phyloP scores from a whole-genome alignment of 73 alveolate genomes.

The Symbiodinium pilosum region DNA sequence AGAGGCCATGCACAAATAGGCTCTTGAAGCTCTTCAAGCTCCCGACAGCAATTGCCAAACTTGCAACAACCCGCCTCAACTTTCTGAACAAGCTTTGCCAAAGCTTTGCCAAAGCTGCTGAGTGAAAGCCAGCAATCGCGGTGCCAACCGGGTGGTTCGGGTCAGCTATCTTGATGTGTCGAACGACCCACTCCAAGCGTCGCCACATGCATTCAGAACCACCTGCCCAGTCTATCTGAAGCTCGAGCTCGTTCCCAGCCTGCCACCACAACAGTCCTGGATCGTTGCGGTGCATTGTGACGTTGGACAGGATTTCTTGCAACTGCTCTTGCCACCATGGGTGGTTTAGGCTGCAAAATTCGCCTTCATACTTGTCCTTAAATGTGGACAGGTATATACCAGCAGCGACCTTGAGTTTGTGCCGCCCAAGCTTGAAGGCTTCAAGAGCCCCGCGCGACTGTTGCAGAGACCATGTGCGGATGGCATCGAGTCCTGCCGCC shows the following conservation, averaged over 20 bases:
- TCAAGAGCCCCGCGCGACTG: not conserved
- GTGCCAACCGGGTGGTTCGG: slow-evolving; percentile 28
- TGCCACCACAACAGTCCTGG: slow-evolving; percentile 1
- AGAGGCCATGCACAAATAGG: not conserved
- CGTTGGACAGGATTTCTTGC: not conserved
- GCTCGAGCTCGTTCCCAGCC: slow-evolving; percentile 18
- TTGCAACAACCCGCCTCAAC: too few relatives aligned
- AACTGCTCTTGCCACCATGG: slow-evolving; percentile 2
- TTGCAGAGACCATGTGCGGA: not conserved
- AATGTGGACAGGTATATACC: not conserved
- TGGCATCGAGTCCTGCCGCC: not conserved
- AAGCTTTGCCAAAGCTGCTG: not conserved
- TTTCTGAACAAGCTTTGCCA: too few relatives aligned
- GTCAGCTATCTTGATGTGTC: not conserved
- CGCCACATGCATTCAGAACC: slow-evolving; percentile 21
- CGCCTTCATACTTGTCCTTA: slow-evolving; percentile 16
- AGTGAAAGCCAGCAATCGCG: not conserved
- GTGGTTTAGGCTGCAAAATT: not conserved
- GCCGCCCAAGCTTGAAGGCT: not conserved
- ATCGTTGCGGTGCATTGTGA: slow-evolving; percentile 12
- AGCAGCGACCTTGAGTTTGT: slow-evolving; percentile 1
- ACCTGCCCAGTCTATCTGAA: not conserved
- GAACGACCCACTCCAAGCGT: slow-evolving; percentile 13
- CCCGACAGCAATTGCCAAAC: too few relatives aligned
- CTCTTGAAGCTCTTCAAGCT: not conserved